Evolutionary conservation across 371 early-diverging fungal species (phyloP).

Genomic region (Smittium culicis): DNA sequence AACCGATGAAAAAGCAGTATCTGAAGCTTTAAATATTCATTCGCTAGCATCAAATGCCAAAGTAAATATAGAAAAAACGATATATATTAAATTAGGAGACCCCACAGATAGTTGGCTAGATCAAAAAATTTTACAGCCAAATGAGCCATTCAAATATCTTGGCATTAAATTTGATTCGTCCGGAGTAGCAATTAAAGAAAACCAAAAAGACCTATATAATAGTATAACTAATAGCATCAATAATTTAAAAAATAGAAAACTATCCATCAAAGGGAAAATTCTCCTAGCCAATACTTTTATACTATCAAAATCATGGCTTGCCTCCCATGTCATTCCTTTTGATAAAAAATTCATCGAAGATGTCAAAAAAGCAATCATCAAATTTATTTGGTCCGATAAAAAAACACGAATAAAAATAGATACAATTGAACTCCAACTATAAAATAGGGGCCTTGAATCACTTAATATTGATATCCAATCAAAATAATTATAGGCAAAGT

Average conservation of each 20-base stretch:
- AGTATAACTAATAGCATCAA: not conserved
- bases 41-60: slow-evolving; percentile 3
- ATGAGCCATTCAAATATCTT: not conserved
- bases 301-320: not conserved
- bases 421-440: no score
- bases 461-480: no score
- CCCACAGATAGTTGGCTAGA: not conserved
- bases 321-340: not conserved
- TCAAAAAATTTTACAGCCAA: not conserved
- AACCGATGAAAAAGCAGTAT: not conserved
- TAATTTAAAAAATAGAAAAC: not conserved
- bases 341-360: not conserved
- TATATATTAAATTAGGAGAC: not conserved
- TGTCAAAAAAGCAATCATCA: no score
- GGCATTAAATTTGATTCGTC: not conserved
- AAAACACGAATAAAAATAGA: no score
- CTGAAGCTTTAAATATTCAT: not conserved
- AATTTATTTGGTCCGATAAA: no score
- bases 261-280: not conserved
- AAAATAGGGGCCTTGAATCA: no score
- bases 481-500: no score
- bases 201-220: not conserved
- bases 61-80: not conserved
- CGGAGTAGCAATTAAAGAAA: not conserved
- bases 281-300: not conserved